Evolutionary conservation across 2,329 filamentous ascomycete species (phyloP).

Genomic region (Ramichloridium luteum): DNA sequence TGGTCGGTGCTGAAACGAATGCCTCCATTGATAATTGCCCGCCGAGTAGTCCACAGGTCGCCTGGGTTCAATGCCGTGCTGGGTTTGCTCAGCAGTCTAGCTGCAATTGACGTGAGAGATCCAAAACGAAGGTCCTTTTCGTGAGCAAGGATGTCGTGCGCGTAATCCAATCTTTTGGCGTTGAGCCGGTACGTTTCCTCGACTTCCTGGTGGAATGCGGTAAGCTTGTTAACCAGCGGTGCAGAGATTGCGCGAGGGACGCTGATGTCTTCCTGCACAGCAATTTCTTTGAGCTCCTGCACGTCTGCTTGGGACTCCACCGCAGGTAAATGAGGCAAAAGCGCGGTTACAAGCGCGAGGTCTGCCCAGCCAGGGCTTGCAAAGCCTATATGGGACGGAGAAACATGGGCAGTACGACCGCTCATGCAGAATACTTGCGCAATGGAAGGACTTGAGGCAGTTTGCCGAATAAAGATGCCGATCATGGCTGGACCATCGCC

Average conservation of each 20-base stretch:
- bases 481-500: conserved; percentile 31
- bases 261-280: conserved; percentile 27
- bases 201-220: conserved; percentile 31
- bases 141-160: conserved; percentile 37
- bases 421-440: too few relatives aligned
- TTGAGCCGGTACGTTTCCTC: conserved; percentile 37
- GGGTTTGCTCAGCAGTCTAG: conserved; percentile 28
- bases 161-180: conserved; percentile 36
- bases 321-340: conserved; percentile 41
- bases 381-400: too few relatives aligned
- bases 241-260: conserved; percentile 36
- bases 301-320: conserved; percentile 23
- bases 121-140: conserved; percentile 33
- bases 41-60: conserved; percentile 57
- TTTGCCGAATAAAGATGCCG: conserved; percentile 35
- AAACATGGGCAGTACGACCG: too few relatives aligned
- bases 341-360: conserved; percentile 31
- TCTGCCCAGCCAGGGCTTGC: conserved; percentile 39
- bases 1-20: conserved; percentile 47
- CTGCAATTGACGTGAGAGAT: conserved; percentile 36
- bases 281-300: conserved; percentile 22
- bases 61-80: too few relatives aligned
- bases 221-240: conserved; percentile 33
- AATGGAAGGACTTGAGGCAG: too few relatives aligned
- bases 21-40: conserved; percentile 47